A percentile compares a stretch with the other conserved stretches of the same genome.
Evolutionary conservation across 179 eudicot species (phyloP).

Genomic region (Heliamphora pulchella): DNA sequence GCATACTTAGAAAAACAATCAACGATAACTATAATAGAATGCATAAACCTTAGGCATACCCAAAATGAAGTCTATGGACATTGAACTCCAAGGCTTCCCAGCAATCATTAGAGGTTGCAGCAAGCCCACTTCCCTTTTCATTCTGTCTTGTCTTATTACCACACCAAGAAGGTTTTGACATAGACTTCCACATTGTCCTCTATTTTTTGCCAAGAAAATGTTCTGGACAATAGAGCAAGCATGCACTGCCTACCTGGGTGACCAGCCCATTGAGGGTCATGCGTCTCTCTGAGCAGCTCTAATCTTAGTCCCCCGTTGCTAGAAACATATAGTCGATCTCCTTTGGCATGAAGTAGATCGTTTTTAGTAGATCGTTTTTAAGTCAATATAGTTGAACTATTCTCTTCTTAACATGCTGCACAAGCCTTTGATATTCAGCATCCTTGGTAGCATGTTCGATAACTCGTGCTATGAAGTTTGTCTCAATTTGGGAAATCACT

Average conservation of each 20-base stretch:
- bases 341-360: conserved; percentile 6
- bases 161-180: conserved; percentile 14
- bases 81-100: background rate
- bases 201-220: conserved; percentile 14
- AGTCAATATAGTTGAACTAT: background rate
- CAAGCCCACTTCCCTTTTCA: background rate
- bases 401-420: background rate
- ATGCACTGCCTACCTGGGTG: background rate
- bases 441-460: background rate
- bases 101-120: conserved; percentile 3
- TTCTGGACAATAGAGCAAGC: background rate
- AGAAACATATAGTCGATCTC: background rate
- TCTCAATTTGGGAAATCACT: background rate
- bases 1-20: conserved; percentile 17
- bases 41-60: background rate
- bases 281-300: background rate
- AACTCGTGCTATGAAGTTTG: background rate
- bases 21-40: conserved; percentile 7
- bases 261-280: conserved; percentile 14
- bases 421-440: background rate
- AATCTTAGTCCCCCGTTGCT: background rate
- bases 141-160: conserved; percentile 16
- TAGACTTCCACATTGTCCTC: conserved; percentile 11
- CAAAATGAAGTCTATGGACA: conserved; percentile 17
- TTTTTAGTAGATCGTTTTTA: too few relatives aligned